These are phyloP conservation scores for Williopsis jadinii DNA, from an alignment of 1,139 yeast species.

Conservation along the genomic window DNA sequence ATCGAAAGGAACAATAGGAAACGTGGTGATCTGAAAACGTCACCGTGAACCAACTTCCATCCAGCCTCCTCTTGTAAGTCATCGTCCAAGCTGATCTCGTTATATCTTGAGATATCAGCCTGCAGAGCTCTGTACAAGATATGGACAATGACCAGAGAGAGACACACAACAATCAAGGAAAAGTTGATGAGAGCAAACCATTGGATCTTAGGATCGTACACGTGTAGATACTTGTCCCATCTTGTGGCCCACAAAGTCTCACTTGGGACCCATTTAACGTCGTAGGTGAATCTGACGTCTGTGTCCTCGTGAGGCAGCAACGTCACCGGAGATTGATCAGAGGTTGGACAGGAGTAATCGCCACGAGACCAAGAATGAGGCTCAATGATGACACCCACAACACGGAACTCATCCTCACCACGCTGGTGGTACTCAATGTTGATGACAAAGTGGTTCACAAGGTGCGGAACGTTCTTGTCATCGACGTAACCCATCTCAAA, in stretches of 20 bases:
- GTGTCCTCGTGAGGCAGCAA: conserved; percentile 34
- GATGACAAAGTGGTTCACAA: conserved; percentile 78
- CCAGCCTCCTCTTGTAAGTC: conserved; percentile 93
- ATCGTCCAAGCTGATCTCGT: conserved; percentile 72
- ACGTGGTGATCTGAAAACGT: conserved; percentile 82
- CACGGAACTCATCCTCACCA: conserved; percentile 62
- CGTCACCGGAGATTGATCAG: conserved; percentile 35
- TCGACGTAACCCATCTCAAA: conserved; percentile 72
- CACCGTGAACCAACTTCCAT: conserved; percentile 96
- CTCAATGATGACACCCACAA: conserved; percentile 80
- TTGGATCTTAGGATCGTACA: conserved; percentile 86
- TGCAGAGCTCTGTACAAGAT: conserved; percentile 74
- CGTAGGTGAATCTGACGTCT: conserved; percentile 50
- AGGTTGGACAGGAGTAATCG: conserved; percentile 28
- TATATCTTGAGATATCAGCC: conserved; percentile 81
- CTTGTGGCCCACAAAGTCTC: conserved; percentile 93
- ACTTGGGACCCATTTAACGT: conserved; percentile 60
- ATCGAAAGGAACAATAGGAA: conserved; percentile 68
- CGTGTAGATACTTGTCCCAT: conserved; percentile 96
- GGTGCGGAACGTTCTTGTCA: conserved; percentile 38
- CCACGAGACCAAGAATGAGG: conserved; percentile 57
- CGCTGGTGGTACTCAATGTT: conserved; percentile 77
- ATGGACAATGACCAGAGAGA: conserved; percentile 75
- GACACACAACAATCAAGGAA: conserved; percentile 68
- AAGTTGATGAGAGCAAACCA: conserved; percentile 92